These are phyloP conservation scores for Tetrahymena borealis DNA, from an alignment of 73 alveolate species.

Conservation along the genomic window DNA sequence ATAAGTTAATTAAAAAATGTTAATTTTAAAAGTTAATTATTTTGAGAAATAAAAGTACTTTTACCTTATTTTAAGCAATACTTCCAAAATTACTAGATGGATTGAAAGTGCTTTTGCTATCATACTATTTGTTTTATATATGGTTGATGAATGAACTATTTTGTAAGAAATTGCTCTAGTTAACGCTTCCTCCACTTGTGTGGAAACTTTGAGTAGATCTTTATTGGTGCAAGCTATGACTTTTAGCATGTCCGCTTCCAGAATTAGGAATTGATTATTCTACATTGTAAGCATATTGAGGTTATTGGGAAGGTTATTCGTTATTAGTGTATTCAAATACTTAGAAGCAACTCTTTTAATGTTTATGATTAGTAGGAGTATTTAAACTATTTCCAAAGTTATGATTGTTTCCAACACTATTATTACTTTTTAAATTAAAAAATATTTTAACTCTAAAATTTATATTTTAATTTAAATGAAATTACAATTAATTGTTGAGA, in stretches of 20 bases:
- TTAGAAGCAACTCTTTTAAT: neutral
- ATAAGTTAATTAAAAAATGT: neutral
- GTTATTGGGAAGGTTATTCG: neutral
- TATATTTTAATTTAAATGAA: no score
- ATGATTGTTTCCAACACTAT: neutral
- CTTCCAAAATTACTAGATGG: neutral
- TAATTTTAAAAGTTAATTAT: no score
- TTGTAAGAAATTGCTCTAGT: neutral
- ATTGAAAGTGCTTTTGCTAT: neutral
- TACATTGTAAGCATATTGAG: neutral
- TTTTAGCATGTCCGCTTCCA: neutral
- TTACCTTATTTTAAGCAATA: neutral
- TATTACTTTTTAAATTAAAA: neutral
- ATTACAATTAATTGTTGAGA: no score
- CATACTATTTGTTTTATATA: neutral
- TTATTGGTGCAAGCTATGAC: neutral
- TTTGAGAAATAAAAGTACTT: no score
- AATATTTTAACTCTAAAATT: no score
- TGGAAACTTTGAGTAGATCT: neutral
- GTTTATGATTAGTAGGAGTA: neutral
- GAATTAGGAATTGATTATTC: neutral
- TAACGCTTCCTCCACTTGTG: neutral
- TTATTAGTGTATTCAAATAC: neutral
- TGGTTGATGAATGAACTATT: neutral
- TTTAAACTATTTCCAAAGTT: neutral